Evolutionary conservation across 352 stramenopile genomes (phyloP).

Genomic region (Pythium rishiriense): DNA sequence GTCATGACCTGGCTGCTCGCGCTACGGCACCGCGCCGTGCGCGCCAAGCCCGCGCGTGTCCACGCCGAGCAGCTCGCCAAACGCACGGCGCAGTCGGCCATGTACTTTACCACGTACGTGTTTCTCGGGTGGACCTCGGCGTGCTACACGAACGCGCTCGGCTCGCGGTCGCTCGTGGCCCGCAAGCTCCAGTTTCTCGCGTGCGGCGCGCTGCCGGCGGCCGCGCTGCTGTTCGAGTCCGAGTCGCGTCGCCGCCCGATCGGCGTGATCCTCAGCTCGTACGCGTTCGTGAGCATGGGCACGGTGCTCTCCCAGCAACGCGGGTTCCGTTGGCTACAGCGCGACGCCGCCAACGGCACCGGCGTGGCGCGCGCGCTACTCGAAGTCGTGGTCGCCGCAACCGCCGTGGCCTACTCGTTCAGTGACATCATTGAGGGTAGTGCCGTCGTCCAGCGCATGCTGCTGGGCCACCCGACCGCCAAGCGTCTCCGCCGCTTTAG

Average conservation of each 20-base stretch:
- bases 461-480: slow-evolving; percentile 9
- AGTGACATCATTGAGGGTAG: slow-evolving; percentile 15
- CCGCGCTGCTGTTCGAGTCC: slow-evolving; percentile 56
- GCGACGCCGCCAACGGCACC: slow-evolving; percentile 13
- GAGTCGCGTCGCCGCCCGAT: slow-evolving; percentile 46
- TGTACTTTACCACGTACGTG: slow-evolving; percentile 58
- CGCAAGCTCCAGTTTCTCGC: slow-evolving; percentile 59
- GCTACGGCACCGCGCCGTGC: slow-evolving; percentile 42
- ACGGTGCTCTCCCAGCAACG: slow-evolving; percentile 36
- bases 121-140: slow-evolving; percentile 49
- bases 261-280: slow-evolving; percentile 62
- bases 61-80: slow-evolving; percentile 33
- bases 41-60: slow-evolving; percentile 31
- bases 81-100: slow-evolving; percentile 47
- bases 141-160: slow-evolving; percentile 43
- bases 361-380: slow-evolving; percentile 35
- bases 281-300: slow-evolving; percentile 54
- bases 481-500: slow-evolving; percentile 1
- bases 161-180: slow-evolving; percentile 40
- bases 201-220: slow-evolving; percentile 44
- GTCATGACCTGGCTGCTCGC: slow-evolving; percentile 49
- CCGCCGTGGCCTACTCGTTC: slow-evolving; percentile 44
- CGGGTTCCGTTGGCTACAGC: slow-evolving; percentile 38
- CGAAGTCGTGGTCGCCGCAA: slow-evolving; percentile 38
- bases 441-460: slow-evolving; percentile 9